Percentiles rank a stretch among this genome's conserved stretches.
Evolutionary conservation across 495 filamentous ascomycete species (phyloP).

Genomic region (Lepidopterella palustris): DNA sequence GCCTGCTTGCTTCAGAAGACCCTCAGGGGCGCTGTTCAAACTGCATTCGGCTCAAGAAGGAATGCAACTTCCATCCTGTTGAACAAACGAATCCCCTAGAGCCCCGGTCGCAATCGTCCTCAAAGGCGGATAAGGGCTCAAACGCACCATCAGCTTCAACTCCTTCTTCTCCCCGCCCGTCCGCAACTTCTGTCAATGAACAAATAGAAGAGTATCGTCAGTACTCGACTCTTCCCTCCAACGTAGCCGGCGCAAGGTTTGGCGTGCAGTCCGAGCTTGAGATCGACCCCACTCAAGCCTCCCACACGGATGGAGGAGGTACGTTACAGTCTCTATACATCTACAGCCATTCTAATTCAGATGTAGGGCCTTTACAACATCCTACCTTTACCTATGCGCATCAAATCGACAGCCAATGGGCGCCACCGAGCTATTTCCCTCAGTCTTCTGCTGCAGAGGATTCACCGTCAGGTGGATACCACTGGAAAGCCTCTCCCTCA

Average conservation of each 20-base stretch:
- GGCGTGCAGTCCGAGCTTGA: constrained; percentile 9
- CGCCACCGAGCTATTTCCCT: constrained; percentile 12
- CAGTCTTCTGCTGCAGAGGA: constrained; percentile 19
- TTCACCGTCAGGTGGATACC: constrained; percentile 18
- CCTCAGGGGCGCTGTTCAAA: constrained; percentile 81
- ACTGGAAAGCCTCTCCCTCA: constrained; percentile 24
- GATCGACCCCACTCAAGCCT: constrained; percentile 10
- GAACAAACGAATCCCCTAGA: constrained; percentile 65
- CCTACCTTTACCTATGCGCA: constrained; percentile 16
- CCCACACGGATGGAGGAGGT: constrained; percentile 13
- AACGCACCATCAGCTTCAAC: constrained; percentile 27
- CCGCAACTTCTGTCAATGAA: constrained; percentile 9
- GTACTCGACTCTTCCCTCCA: not conserved
- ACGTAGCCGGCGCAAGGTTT: constrained; percentile 9
- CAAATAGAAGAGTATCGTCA: constrained; percentile 24
- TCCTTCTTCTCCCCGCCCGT: constrained; percentile 26
- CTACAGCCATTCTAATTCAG: not conserved
- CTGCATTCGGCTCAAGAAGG: constrained; percentile 93
- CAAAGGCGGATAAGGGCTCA: constrained; percentile 11
- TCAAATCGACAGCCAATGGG: constrained; percentile 24
- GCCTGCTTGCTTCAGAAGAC: constrained; percentile 73
- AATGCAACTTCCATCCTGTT: constrained; percentile 90
- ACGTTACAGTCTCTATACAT: constrained; percentile 3
- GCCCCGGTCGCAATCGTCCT: constrained; percentile 17
- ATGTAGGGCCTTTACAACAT: constrained; percentile 18